Evolutionary conservation across 2,329 filamentous ascomycete species (phyloP).

Genomic region (Atkinsonella hypoxylon): DNA sequence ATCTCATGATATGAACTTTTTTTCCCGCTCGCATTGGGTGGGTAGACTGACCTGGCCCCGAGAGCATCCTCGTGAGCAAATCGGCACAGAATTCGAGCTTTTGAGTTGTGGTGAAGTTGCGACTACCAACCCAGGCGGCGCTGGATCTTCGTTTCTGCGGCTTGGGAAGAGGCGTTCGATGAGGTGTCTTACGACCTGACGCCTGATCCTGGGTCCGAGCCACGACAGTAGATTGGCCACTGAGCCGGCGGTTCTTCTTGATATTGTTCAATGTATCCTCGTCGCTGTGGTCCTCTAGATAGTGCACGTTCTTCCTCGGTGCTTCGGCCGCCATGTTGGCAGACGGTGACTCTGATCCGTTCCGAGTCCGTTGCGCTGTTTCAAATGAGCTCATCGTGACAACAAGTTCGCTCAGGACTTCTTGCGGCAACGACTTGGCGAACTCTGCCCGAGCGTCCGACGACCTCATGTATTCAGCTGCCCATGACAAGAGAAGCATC

Average conservation of each 20-base stretch:
- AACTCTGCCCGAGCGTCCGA: slow-evolving; percentile 45
- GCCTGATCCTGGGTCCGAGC: slow-evolving; percentile 12
- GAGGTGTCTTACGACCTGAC: slow-evolving; percentile 16
- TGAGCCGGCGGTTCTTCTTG: slow-evolving; percentile 32
- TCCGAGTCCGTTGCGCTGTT: slow-evolving; percentile 14
- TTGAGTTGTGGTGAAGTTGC: slow-evolving; percentile 23
- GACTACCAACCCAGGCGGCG: slow-evolving; percentile 18
- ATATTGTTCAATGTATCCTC: slow-evolving; percentile 10
- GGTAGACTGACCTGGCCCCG: slow-evolving; percentile 38
- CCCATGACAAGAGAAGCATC: slow-evolving; percentile 46
- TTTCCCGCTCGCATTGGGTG: background rate
- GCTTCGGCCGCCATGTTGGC: slow-evolving; percentile 10
- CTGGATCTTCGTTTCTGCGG: slow-evolving; percentile 24
- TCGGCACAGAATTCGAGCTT: slow-evolving; percentile 49
- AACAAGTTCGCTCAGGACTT: slow-evolving; percentile 50
- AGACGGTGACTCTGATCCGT: slow-evolving; percentile 11
- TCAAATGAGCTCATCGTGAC: slow-evolving; percentile 48
- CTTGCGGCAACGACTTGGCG: slow-evolving; percentile 47
- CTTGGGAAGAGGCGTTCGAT: slow-evolving; percentile 21
- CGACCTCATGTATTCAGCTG: slow-evolving; percentile 49
- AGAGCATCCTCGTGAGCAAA: slow-evolving; percentile 47
- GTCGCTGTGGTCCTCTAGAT: slow-evolving; percentile 18
- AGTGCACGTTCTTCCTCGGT: slow-evolving; percentile 36
- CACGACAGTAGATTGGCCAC: slow-evolving; percentile 9
- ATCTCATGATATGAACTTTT: background rate